Percentiles rank a stretch among this genome's conserved stretches.
These are phyloP conservation scores for Colletotrichum costaricense DNA, from an alignment of 2,329 filamentous ascomycete species.

Conservation along the genomic window DNA sequence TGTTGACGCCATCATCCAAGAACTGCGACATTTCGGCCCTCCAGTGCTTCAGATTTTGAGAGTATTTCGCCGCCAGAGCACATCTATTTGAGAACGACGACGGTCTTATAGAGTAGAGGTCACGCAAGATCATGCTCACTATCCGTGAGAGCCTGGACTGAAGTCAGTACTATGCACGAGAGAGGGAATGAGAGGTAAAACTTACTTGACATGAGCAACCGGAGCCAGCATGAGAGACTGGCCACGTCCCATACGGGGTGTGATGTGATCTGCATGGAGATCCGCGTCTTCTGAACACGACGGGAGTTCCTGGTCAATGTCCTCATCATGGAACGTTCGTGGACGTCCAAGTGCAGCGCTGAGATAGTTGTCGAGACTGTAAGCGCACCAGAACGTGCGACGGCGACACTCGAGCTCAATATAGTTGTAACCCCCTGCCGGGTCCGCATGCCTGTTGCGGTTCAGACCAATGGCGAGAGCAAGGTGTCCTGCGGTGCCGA, in stretches of 20 bases:
- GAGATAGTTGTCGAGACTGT: conserved; percentile 73
- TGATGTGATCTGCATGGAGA: conserved; percentile 32
- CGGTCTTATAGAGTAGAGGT: conserved; percentile 49
- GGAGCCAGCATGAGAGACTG: conserved; percentile 48
- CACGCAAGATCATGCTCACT: conserved; percentile 47
- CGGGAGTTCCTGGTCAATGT: conserved; percentile 72
- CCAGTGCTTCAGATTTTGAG: conserved; percentile 48
- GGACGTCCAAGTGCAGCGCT: conserved; percentile 72
- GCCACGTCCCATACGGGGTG: conserved; percentile 24
- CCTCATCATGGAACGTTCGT: conserved; percentile 71
- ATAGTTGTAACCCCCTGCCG: conserved; percentile 40
- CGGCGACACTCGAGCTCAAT: conserved; percentile 52
- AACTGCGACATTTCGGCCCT: conserved; percentile 48
- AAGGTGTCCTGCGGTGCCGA: conserved; percentile 54
- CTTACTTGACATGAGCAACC: conserved; percentile 49
- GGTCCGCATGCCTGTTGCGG: conserved; percentile 41
- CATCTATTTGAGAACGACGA: conserved; percentile 41
- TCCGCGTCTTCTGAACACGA: conserved; percentile 60
- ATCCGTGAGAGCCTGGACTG: conserved; percentile 46
- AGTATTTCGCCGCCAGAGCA: conserved; percentile 43
- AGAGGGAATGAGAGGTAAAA: not conserved
- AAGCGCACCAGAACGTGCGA: conserved; percentile 72
- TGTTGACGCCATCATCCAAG: conserved; percentile 50
- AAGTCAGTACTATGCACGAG: not conserved
- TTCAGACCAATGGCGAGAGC: conserved; percentile 54